Percentiles rank a stretch among this genome's conserved stretches.
Conservation (phyloP, 768 basidiomycete genomes). For the Termitomyces sp. region DNA sequence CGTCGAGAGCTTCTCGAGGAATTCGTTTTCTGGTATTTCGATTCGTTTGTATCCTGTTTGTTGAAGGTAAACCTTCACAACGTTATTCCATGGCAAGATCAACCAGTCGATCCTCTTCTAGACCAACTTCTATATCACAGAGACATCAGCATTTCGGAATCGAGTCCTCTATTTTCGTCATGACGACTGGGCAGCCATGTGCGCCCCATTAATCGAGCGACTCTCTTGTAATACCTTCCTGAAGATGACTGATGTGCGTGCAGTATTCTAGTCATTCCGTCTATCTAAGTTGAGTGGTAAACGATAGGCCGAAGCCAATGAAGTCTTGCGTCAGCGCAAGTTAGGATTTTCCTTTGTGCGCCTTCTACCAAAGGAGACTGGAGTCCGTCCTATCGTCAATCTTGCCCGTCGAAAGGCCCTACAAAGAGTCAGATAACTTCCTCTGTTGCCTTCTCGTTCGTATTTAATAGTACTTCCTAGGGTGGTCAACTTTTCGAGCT, state of each 20-base stretch:
- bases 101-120: conserved; percentile 24
- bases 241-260: conserved; percentile 60
- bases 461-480: conserved; percentile 17
- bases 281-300: not conserved
- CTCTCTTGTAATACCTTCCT: conserved; percentile 69
- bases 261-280: not conserved
- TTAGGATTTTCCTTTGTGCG: conserved; percentile 86
- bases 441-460: not conserved
- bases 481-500: conserved; percentile 30
- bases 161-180: conserved; percentile 89
- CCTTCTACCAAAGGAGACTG: conserved; percentile 90
- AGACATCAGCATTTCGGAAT: conserved; percentile 82
- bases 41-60: conserved; percentile 76
- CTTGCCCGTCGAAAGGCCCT: conserved; percentile 49
- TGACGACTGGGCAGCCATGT: conserved; percentile 88
- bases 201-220: conserved; percentile 75
- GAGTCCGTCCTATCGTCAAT: conserved; percentile 94
- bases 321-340: conserved; percentile 64
- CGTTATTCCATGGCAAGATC: not conserved
- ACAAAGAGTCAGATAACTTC: conserved; percentile 23
- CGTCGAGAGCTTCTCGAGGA: conserved; percentile 81
- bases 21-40: conserved; percentile 93
- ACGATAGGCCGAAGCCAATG: conserved; percentile 56
- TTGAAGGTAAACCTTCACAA: conserved; percentile 58
- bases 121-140: conserved; percentile 94